phyloP scores from a whole-genome alignment of 331 rosid species.

The Cydonia oblonga region DNA sequence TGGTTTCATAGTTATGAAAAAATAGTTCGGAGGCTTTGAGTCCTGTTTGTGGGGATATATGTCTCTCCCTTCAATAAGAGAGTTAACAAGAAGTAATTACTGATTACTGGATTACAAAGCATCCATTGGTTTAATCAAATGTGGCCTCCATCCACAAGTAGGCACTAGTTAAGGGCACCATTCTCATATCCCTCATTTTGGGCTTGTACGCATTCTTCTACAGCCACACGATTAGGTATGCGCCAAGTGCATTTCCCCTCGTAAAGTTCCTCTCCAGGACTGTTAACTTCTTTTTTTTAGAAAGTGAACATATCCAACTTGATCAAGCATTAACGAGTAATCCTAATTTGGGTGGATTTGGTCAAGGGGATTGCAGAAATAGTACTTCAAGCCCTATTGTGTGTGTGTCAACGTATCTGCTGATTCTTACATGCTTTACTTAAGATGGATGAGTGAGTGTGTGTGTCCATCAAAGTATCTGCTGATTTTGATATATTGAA shows the following conservation, averaged over 20 bases:
- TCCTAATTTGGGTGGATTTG: not conserved
- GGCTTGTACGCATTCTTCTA: not conserved
- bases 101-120: not conserved
- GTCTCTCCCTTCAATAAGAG: not conserved
- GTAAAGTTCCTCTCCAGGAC: not conserved
- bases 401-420: not conserved
- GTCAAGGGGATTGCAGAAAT: not conserved
- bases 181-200: not conserved
- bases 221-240: not conserved
- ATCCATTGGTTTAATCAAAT: not conserved
- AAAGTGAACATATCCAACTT: not conserved
- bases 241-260: not conserved
- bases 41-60: not conserved
- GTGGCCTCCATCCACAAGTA: not conserved
- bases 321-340: not conserved
- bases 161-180: not conserved
- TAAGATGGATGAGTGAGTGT: not conserved
- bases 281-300: not conserved
- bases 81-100: not conserved
- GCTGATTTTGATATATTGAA: constrained; percentile 3
- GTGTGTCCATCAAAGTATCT: not conserved
- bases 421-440: constrained; percentile 1
- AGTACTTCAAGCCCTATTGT: not conserved
- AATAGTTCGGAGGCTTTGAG: not conserved
- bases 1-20: not conserved